Evolutionary conservation across 257 asterid species (phyloP).

Genomic region (Jaltomata sinuosa): DNA sequence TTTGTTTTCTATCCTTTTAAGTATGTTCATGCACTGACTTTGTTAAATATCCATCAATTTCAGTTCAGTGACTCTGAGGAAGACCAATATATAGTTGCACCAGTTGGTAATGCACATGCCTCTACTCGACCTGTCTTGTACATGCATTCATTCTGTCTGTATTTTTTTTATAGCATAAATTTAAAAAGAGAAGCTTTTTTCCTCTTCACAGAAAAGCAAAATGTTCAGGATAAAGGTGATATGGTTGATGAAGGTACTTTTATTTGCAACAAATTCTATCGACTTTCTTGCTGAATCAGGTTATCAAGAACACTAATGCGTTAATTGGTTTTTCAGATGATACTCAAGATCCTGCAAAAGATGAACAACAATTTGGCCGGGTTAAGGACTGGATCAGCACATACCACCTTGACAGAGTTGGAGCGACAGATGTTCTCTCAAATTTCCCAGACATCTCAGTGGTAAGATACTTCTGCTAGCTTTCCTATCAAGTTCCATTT

Average conservation of each 20-base stretch:
- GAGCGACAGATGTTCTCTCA: constrained; percentile 61
- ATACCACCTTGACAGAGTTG: constrained; percentile 58
- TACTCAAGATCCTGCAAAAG: constrained; percentile 82
- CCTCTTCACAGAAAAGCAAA: constrained; percentile 36
- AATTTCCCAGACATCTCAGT: constrained; percentile 76
- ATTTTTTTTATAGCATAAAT: constrained; percentile 3
- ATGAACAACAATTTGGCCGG: constrained; percentile 57
- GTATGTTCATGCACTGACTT: background rate
- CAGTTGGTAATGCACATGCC: constrained; percentile 34
- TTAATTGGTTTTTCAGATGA: constrained; percentile 35
- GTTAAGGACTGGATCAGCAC: constrained; percentile 75
- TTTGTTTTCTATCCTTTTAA: background rate
- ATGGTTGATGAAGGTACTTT: constrained; percentile 50
- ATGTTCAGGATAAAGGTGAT: constrained; percentile 24
- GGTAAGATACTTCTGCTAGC: constrained; percentile 24
- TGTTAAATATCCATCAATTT: constrained; percentile 6
- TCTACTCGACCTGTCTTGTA: background rate
- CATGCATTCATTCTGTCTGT: background rate
- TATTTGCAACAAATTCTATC: background rate
- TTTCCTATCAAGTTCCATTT: background rate
- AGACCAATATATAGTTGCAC: constrained; percentile 62
- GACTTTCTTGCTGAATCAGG: background rate
- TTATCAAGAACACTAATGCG: constrained; percentile 5
- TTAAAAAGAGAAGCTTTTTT: background rate
- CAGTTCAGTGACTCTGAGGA: constrained; percentile 74